Evolutionary conservation across 2,329 filamentous ascomycete genomes (phyloP), one percentile per base, ranked within the genome.

Genomic region (Alternaria gansuensis): DNA sequence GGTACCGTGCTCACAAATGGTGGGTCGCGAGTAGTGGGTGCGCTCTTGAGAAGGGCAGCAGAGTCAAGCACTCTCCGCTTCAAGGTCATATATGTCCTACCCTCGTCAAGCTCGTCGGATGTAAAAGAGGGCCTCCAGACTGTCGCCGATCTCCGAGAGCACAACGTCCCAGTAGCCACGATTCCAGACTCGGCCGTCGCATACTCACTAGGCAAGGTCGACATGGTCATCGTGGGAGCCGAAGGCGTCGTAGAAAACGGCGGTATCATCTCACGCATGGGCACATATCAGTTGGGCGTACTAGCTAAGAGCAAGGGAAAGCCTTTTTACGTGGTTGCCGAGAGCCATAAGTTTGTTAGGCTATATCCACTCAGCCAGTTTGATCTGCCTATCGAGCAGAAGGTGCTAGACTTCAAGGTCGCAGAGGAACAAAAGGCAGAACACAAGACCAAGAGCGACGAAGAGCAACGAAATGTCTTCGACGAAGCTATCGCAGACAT

Each of bases 321-420:
- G 63, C 90, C 90, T 0, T 92, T 98, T 68, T 97, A 96, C 72
- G 93, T 97, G 17, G 93, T 95, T 5, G 90, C 90, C 1, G 95
- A 99, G 81, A 96, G 91, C 70, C 95, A 99, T 82, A 99, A 99
- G 80, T 97, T 99, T 74, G 92, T 96, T 44, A 86, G 93, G 70
- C 84, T 95, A 54, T 95, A 93, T 70, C 92, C 94, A 1, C 81
- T 95, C 23, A 88, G 89, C 63, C 92, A 97, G 78, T 87, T 89
- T 59, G 91, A 95, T 73, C 81, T 96, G 58, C 91, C 91, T 0
- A 88, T 96, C 65, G 85, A 90, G 73, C 92, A 97, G 78, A 84
- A 87, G 33, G 85, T 96, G 13, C 83, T 95, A 59, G 87, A 91
- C 48, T 96, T 95, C 75, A 83, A 83, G 68, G 87, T 86, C 5